A percentile compares a stretch with the other conserved stretches of the same genome.
Conservation (phyloP, 139 green algal genomes). For the Parachlorella kessleri region DNA sequence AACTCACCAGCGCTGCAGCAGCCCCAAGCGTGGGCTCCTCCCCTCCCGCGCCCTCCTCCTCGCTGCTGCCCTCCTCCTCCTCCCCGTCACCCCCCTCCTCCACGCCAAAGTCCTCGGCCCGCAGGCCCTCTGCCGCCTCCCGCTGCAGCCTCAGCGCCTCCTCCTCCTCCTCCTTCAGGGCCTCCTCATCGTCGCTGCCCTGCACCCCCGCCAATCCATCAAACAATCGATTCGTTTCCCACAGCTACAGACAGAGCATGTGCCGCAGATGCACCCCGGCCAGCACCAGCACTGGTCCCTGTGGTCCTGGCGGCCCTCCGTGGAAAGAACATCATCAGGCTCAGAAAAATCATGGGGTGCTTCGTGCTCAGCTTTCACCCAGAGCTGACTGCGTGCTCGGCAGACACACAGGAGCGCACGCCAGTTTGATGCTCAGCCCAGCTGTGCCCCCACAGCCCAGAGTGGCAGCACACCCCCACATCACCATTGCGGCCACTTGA, state of each 20-base stretch:
- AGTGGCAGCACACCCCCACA: neutral
- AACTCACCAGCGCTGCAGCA: constrained; percentile 26
- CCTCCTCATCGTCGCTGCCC: constrained; percentile 75
- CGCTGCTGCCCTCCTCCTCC: constrained; percentile 37
- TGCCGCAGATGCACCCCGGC: no score
- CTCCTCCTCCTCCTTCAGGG: constrained; percentile 65
- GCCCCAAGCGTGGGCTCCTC: constrained; percentile 20
- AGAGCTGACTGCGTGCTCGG: no score
- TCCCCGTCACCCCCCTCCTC: constrained; percentile 44
- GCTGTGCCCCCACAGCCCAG: no score
- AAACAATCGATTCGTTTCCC: no score
- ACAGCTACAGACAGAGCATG: no score
- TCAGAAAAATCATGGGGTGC: no score
- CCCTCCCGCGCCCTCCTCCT: constrained; percentile 46
- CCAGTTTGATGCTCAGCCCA: no score
- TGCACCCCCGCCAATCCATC: neutral
- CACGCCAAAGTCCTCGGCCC: constrained; percentile 68
- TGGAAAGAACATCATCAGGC: neutral
- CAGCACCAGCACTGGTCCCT: neutral
- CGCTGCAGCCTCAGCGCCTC: constrained; percentile 78
- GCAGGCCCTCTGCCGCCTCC: constrained; percentile 45
- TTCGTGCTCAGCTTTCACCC: no score
- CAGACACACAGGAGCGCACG: no score
- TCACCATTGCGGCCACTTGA: no score
- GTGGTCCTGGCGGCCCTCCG: neutral